Conservation (phyloP, 2,329 filamentous ascomycete species). For the Magnaporthiopsis rhizophila region DNA sequence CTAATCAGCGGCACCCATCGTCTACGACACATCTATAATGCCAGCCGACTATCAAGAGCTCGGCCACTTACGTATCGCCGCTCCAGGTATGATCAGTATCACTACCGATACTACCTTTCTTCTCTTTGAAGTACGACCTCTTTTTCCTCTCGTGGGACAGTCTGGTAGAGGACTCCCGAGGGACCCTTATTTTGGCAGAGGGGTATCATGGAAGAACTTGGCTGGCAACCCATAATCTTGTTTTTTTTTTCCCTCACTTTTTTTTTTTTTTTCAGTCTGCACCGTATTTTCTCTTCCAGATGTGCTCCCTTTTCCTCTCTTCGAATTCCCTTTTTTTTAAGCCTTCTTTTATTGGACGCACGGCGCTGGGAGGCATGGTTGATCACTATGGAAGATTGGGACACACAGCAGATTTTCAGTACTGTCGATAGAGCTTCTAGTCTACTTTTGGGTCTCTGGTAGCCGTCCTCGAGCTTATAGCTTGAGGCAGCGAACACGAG, state of each 20-base stretch:
- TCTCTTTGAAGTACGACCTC: not conserved
- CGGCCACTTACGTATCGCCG: not conserved
- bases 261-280: not conserved
- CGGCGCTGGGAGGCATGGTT: not conserved
- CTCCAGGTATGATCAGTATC: not conserved
- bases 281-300: not conserved
- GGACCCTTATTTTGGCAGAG: too few species aligned
- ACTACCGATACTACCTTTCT: not conserved
- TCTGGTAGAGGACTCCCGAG: too few species aligned
- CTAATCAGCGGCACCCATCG: not conserved
- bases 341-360: not conserved
- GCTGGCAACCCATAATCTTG: not conserved
- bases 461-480: not conserved
- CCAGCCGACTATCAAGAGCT: not conserved
- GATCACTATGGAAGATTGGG: not conserved
- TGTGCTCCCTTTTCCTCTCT: not conserved
- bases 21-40: not conserved
- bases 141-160: not conserved
- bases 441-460: not conserved
- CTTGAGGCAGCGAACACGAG: not conserved
- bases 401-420: not conserved
- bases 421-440: not conserved
- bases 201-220: not conserved
- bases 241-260: not conserved
- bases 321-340: not conserved